Base-by-base conservation (phyloP, 176 grass and related monocot genomes). In the Avena atlantica region DNA sequence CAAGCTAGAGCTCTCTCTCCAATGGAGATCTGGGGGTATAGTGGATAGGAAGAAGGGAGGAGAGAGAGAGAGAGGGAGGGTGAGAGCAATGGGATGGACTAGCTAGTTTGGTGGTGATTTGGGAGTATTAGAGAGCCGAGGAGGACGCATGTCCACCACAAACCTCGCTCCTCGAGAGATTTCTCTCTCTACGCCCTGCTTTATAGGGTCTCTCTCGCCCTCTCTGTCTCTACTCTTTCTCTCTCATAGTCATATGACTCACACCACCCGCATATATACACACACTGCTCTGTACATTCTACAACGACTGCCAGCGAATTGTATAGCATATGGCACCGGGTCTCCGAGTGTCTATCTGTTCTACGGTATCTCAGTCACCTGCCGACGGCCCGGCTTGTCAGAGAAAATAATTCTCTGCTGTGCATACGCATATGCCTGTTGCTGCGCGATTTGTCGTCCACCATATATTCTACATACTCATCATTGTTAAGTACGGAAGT, bases 121-220 rank as follows among this genome's bases (percentile, higher is more conserved):
- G 78, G 87, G 78, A 90, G 78, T 88, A 89, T 77, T 89, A 91
- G 70, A 85, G 42, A 62, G 83, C 3, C 52, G 9, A 50, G 60
- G 69, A 87, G 85, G 86, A 64, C 59, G 91, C 88, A 95, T 92
- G 84, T 85, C 91, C 82, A 89, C 96, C 96, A 95, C 96, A 98
- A 98, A 81, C 15, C 15, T 29, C 27, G 27, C 85, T 87, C 56
- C 49, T 49, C 49, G 31, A 87, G 31, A 87, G 85, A 90, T 88
- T 91, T 91, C 72, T 92, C 72, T 92, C 87, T 91, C 88, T 86
- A 48, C 89, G 2, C 75, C 81, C 77, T 85, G 73, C 80, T 90
- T 79, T 90, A 65, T 66, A 86, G 80, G 19, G 49, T 80, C 86
- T 68, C 78, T 73, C 49, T 67, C 51, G 87, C 74, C 69, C 25